Evolutionary conservation across 1,284 basidiomycete species (phyloP), one percentile per base, ranked within the genome.

Genomic region (Cutaneotrichosporon sp.): DNA sequence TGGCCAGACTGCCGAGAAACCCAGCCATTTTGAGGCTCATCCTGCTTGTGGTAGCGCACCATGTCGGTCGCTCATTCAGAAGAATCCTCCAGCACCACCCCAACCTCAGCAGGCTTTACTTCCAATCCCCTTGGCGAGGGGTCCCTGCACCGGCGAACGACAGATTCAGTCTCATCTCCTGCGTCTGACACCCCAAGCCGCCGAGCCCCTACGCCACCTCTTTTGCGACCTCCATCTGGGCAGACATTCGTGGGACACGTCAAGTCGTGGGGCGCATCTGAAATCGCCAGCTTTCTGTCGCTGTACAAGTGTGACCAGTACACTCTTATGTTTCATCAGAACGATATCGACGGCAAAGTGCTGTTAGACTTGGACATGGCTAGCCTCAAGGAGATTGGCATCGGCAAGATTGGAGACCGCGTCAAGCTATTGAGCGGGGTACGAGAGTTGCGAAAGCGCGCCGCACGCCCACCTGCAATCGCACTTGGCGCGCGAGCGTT

Each of bases 271-370:
- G 59, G 61, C 8, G 46, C 55, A 8, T 18, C 49, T 1, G 69
- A 76, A 36, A 62, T 75, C 15, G 59, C 57, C 3, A 46, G 58
- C 3, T 74, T 75, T 51, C 62, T 76, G 13, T 53, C 52, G 12
- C 37, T 67, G 2, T 65, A 73, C 55, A 86, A 84, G 65, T 90
- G 89, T 63, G 80, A 76, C 0, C 80, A 81, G 30, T 85, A 89
- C 66, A 81, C 84, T 1, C 69, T 79, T 7, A 40, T 81, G 0
- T 97, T 97, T 76, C 82, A 80, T 46, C 78, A 80, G 4, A 88
- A 92, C 76, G 90, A 96, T 69, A 92, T 97, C 61, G 78, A 88
- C 41, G 90, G 92, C 9, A 85, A 88, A 67, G 84, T 96, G 35
- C 73, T 97, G 8, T 79, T 96, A 47, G 92, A 97, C 64, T 77